Conservation (phyloP, 2,329 filamentous ascomycete species). For the Corinectria fuckeliana region DNA sequence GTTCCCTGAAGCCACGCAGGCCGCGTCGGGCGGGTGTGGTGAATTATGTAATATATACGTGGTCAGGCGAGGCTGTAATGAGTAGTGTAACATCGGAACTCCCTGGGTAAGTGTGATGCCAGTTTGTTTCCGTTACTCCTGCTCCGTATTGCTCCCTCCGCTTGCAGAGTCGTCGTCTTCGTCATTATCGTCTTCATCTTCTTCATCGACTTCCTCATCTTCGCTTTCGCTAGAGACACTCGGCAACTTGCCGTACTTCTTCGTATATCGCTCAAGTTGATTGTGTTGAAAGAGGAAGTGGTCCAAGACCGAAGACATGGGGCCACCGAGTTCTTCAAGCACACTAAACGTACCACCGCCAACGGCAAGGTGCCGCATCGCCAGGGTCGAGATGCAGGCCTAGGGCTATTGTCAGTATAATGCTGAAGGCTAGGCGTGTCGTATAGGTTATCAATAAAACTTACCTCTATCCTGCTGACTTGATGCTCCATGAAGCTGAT, state of each 20-base stretch:
- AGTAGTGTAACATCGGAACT: not conserved
- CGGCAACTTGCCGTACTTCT: conserved; percentile 55
- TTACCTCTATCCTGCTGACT: conserved; percentile 92
- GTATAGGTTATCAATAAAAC: conserved; percentile 37
- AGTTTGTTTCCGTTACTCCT: conserved; percentile 22
- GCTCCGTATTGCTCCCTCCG: conserved; percentile 40
- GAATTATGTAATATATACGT: conserved; percentile 31
- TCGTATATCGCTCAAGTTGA: conserved; percentile 68
- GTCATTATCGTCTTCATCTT: conserved; percentile 37
- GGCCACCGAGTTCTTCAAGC: conserved; percentile 76
- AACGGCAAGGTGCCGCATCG: conserved; percentile 78
- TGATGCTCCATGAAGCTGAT: conserved; percentile 93
- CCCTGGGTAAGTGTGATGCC: not conserved
- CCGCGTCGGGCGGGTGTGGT: conserved; percentile 24
- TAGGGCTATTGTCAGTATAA: conserved; percentile 46
- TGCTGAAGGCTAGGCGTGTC: not conserved
- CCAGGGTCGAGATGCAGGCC: conserved; percentile 82
- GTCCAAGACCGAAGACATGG: conserved; percentile 75
- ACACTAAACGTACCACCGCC: conserved; percentile 68
- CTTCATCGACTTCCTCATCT: conserved; percentile 38
- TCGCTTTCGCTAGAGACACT: conserved; percentile 31
- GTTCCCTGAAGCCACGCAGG: conserved; percentile 17
- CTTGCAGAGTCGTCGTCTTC: conserved; percentile 24
- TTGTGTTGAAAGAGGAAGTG: conserved; percentile 66
- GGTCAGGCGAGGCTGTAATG: not conserved